Percentiles rank a stretch among this genome's conserved stretches.
These are phyloP conservation scores for Limnanthes douglasii DNA, from an alignment of 345 rosid genomes.

Conservation along the genomic window DNA sequence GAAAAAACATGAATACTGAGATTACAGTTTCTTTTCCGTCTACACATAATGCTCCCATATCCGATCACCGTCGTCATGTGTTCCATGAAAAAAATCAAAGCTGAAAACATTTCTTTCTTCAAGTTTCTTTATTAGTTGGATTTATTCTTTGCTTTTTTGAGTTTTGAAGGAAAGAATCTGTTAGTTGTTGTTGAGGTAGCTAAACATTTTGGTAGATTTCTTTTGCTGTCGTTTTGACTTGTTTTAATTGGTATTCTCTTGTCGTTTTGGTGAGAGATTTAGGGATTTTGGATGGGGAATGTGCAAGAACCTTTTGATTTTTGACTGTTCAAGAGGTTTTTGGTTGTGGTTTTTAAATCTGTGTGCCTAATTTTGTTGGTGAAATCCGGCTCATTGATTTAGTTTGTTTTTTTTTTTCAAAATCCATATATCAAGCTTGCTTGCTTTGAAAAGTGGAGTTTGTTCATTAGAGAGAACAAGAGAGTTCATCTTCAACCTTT, in stretches of 20 bases:
- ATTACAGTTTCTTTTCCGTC: constrained; percentile 8
- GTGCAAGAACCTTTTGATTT: constrained; percentile 7
- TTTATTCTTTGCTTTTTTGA: constrained; percentile 22
- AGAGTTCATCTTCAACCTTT: constrained; percentile 6
- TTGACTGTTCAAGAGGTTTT: not conserved
- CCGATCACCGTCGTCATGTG: constrained; percentile 59
- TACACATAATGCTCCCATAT: constrained; percentile 26
- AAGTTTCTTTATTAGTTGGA: not conserved
- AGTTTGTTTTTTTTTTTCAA: constrained; percentile 6
- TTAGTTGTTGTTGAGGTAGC: constrained; percentile 11
- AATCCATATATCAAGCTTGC: constrained; percentile 3
- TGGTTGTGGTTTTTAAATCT: not conserved
- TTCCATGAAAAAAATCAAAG: constrained; percentile 37
- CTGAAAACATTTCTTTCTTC: constrained; percentile 5
- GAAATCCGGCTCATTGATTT: not conserved
- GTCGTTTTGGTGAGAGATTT: constrained; percentile 8
- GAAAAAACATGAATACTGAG: constrained; percentile 39
- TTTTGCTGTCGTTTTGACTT: constrained; percentile 2
- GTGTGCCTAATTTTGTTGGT: no score
- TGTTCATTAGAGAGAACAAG: not conserved
- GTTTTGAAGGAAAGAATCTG: constrained; percentile 15
- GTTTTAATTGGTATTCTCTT: not conserved
- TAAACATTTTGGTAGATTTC: constrained; percentile 19
- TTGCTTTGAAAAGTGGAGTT: constrained; percentile 10
- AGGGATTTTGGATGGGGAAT: constrained; percentile 5